phyloP scores from a whole-genome alignment of 192 early-diverging fungal genomes.

The Irineochytrium annulatum region DNA sequence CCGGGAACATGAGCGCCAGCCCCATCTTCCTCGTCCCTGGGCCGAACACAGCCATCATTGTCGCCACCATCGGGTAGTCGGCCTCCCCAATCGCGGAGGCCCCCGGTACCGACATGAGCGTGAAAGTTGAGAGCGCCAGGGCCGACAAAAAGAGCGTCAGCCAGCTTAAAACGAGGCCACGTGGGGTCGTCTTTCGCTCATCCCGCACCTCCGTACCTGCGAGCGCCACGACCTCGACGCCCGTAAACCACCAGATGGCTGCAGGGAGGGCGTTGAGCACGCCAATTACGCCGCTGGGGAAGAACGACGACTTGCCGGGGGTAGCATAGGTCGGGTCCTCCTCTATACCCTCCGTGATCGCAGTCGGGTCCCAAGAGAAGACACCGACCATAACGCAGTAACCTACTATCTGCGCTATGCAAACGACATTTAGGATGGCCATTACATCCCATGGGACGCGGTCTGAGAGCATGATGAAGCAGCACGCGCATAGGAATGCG shows the following conservation, averaged over 20 bases:
- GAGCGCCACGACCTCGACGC: constrained; percentile 17
- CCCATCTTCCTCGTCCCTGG: background rate
- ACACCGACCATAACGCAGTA: constrained; percentile 3
- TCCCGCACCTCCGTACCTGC: background rate
- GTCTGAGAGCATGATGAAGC: constrained; percentile 5
- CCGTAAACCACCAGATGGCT: constrained; percentile 15
- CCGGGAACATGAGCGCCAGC: background rate
- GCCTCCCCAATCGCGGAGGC: background rate
- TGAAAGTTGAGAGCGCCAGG: background rate
- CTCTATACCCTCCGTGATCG: background rate
- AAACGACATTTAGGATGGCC: background rate
- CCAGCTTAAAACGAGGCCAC: background rate
- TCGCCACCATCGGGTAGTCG: background rate
- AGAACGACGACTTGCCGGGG: background rate
- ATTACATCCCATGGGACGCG: constrained; percentile 9
- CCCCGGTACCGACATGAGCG: background rate
- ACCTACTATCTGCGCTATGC: constrained; percentile 1
- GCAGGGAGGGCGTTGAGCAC: constrained; percentile 7
- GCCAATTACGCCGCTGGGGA: background rate
- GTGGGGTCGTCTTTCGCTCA: background rate
- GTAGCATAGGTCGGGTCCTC: background rate
- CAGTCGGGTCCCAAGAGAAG: background rate
- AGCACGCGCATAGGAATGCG: background rate
- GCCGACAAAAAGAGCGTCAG: background rate
- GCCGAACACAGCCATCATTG: background rate